Conservation (phyloP, 495 filamentous ascomycete species). For the Daldinia decipiens region DNA sequence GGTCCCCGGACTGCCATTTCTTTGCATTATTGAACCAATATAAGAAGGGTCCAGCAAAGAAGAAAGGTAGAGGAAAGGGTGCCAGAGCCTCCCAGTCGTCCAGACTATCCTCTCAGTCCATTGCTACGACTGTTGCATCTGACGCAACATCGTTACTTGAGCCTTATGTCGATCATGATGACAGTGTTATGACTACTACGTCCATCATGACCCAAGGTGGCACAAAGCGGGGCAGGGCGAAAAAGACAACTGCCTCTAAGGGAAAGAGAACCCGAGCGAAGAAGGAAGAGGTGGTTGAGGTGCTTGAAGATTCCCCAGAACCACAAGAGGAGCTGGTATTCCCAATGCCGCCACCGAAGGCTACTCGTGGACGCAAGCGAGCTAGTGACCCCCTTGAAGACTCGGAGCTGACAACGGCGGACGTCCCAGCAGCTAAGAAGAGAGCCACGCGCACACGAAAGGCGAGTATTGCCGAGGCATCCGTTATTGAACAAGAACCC, state of each 20-base stretch:
- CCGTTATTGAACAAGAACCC: constrained; percentile 34
- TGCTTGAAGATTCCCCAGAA: constrained; percentile 54
- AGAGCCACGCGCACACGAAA: constrained; percentile 66
- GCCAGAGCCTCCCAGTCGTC: constrained; percentile 73
- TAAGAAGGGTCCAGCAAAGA: constrained; percentile 47
- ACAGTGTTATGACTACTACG: constrained; percentile 72
- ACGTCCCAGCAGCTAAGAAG: constrained; percentile 71
- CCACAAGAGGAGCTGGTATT: constrained; percentile 56
- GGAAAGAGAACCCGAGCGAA: constrained; percentile 64
- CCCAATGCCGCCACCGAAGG: constrained; percentile 53
- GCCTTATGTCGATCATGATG: constrained; percentile 64
- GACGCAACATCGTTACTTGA: constrained; percentile 56
- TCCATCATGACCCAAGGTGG: constrained; percentile 65
- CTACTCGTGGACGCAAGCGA: constrained; percentile 70
- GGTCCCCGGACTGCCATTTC: constrained; percentile 83
- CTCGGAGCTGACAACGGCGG: constrained; percentile 51
- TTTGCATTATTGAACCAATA: constrained; percentile 67
- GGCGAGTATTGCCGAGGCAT: constrained; percentile 39
- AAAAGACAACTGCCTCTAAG: constrained; percentile 59
- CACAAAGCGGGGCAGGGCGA: constrained; percentile 62
- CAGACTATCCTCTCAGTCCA: constrained; percentile 75
- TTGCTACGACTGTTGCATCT: constrained; percentile 62
- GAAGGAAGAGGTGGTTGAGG: constrained; percentile 68
- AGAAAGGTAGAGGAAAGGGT: constrained; percentile 64
- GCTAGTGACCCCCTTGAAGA: constrained; percentile 69